Percentiles rank a stretch among this genome's conserved stretches.
phyloP scores from a whole-genome alignment of 805 yeast species.

The Ogataea salicorniae region DNA sequence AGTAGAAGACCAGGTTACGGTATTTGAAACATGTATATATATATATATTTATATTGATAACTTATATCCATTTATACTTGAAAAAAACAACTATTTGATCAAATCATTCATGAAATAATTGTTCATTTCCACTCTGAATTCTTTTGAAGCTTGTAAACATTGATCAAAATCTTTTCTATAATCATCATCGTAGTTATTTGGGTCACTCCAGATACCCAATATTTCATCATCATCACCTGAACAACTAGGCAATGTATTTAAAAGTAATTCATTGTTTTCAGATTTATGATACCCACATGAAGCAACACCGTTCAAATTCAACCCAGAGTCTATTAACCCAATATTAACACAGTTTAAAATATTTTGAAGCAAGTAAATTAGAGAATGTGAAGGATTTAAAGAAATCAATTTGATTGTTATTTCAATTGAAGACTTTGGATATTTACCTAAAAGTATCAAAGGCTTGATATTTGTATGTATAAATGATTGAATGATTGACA shows the following conservation, averaged over 20 bases:
- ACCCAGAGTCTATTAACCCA: slow-evolving; percentile 80
- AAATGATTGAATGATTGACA: slow-evolving; percentile 35
- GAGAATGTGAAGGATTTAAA: slow-evolving; percentile 30
- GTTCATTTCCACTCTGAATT: slow-evolving; percentile 41
- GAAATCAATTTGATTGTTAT: slow-evolving; percentile 66
- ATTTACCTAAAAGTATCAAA: slow-evolving; percentile 55
- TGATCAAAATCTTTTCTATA: slow-evolving; percentile 22
- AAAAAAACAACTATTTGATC: background rate
- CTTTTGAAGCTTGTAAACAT: slow-evolving; percentile 40
- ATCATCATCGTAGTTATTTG: slow-evolving; percentile 28
- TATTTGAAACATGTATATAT: background rate
- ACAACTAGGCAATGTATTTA: slow-evolving; percentile 26
- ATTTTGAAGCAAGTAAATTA: slow-evolving; percentile 35
- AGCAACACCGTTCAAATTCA: slow-evolving; percentile 74
- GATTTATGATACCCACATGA: slow-evolving; percentile 43
- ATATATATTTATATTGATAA: background rate
- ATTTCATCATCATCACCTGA: slow-evolving; percentile 46
- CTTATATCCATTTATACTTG: no score
- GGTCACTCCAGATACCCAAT: slow-evolving; percentile 54
- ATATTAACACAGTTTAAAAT: slow-evolving; percentile 59
- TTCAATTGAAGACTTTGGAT: slow-evolving; percentile 88
- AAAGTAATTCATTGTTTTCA: slow-evolving; percentile 16
- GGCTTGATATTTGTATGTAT: slow-evolving; percentile 30
- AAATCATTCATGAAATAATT: slow-evolving; percentile 32
- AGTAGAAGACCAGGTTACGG: slow-evolving; percentile 8